Conservation (phyloP, 192 early-diverging fungal genomes). For the Backusella circina region DNA sequence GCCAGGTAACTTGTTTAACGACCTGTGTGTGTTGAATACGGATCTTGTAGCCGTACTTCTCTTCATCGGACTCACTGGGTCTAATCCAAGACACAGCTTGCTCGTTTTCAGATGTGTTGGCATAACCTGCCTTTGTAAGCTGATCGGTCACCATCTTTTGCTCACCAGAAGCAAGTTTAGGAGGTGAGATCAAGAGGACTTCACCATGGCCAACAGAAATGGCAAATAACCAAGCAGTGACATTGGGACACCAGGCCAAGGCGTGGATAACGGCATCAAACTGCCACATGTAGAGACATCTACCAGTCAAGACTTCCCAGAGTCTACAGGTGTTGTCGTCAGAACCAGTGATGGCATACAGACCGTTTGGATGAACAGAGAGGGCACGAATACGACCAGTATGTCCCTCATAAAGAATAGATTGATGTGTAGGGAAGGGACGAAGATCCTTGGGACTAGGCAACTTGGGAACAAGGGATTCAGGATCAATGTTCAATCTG, state of each 20-base stretch:
- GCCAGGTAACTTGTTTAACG: constrained; percentile 88
- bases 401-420: constrained; percentile 82
- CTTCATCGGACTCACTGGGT: constrained; percentile 50
- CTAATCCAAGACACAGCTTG: constrained; percentile 45
- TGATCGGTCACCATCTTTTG: constrained; percentile 36
- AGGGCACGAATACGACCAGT: constrained; percentile 74
- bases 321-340: constrained; percentile 87
- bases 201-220: constrained; percentile 59
- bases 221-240: constrained; percentile 72
- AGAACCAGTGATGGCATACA: constrained; percentile 84
- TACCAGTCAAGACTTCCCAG: constrained; percentile 91
- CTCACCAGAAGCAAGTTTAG: constrained; percentile 43
- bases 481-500: constrained; percentile 82
- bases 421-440: constrained; percentile 84
- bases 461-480: constrained; percentile 92
- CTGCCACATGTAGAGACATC: constrained; percentile 77
- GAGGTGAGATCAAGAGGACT: constrained; percentile 51
- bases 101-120: constrained; percentile 15
- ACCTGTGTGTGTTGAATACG: constrained; percentile 49
- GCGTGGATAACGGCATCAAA: constrained; percentile 65
- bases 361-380: constrained; percentile 90
- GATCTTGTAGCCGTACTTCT: constrained; percentile 38
- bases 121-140: constrained; percentile 45
- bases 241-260: constrained; percentile 90
- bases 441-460: constrained; percentile 92